Conservation (phyloP, 2,329 filamentous ascomycete genomes). For the Cercospora zeae-maydis region DNA sequence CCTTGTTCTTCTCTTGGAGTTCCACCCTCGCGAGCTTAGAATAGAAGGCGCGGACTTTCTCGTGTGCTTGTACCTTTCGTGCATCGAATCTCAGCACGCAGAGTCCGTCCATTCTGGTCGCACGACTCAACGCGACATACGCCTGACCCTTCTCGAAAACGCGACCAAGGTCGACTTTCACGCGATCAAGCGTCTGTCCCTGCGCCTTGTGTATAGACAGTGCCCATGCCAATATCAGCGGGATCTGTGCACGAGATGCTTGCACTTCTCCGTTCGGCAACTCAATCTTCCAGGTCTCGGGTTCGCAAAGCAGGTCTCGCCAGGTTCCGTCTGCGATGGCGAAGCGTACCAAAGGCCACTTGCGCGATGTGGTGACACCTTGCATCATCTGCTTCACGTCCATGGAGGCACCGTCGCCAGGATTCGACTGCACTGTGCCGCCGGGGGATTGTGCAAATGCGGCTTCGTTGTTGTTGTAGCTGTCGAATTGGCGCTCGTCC, state of each 20-base stretch:
- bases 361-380: slow-evolving; percentile 48
- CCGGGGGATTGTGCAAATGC: slow-evolving; percentile 25
- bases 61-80: slow-evolving; percentile 89
- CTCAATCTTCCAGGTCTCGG: slow-evolving; percentile 94
- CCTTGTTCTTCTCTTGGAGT: slow-evolving; percentile 34
- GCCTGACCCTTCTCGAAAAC: slow-evolving; percentile 98
- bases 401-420: slow-evolving; percentile 25
- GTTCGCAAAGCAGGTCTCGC: slow-evolving; percentile 73
- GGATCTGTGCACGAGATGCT: slow-evolving; percentile 70
- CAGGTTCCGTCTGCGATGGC: slow-evolving; percentile 71
- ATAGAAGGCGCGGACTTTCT: slow-evolving; percentile 82
- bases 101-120: slow-evolving; percentile 79
- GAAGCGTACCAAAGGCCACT: slow-evolving; percentile 84
- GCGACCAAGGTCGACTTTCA: slow-evolving; percentile 87
- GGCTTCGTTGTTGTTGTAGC: slow-evolving; percentile 31
- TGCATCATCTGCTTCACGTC: slow-evolving; percentile 53
- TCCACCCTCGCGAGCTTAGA: slow-evolving; percentile 73
- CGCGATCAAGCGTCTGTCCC: slow-evolving; percentile 86
- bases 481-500: slow-evolving; percentile 53
- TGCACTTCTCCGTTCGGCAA: slow-evolving; percentile 92
- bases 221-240: slow-evolving; percentile 93
- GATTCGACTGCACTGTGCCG: slow-evolving; percentile 34
- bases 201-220: slow-evolving; percentile 97
- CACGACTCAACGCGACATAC: slow-evolving; percentile 92
- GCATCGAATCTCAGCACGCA: slow-evolving; percentile 88